Evolutionary conservation across 768 basidiomycete species (phyloP), one percentile per base, ranked within the genome.

Genomic region (Pulveroboletus sp.): DNA sequence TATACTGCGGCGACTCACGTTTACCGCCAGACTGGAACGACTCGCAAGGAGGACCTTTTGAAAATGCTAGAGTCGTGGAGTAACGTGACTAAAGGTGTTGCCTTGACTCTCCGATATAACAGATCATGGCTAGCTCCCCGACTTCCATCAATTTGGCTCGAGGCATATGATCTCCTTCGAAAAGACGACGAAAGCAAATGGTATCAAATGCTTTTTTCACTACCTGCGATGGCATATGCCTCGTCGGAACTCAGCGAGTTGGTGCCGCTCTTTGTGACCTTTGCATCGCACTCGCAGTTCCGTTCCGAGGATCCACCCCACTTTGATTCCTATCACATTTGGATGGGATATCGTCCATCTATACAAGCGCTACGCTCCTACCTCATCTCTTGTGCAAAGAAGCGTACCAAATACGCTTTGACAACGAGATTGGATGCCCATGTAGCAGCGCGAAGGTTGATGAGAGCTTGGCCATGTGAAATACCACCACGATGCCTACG

Each of bases 181-280:
- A n/a, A 19, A 17, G 43, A 45, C 21, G 5, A 35, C 7, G 45
- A 25, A 13, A 5, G 16, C 8, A 25, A 57, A 37, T 51, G 44
- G 29, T 63, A 43, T 36, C 58, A 47, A 33, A 24, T 69, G 11
- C 38, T 56, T 4, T 70, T 70, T 20, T 55, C 56, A 14, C 53
- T 69, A 20, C 52, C 65, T 20, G 56, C 65, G 2, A 56, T 66
- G 56, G 58, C 41, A 24, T 71, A 65, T 49, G 32, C 46, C 11
- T 63, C 60, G 8, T 39, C 57, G 4, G 10, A 43, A 0, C 32
- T 47, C 8, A 29, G 38, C 5, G 38, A 42, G 5, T 52, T 66
- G 19, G 48, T 68, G 6, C 56, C 61, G 1, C 57, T 64, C 4
- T 37, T 72, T 1, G 35, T 73, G 6, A 58, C 69, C 1, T 66